phyloP scores from a whole-genome alignment of 140 eudicot species.

The Ambrosia hybrid region DNA sequence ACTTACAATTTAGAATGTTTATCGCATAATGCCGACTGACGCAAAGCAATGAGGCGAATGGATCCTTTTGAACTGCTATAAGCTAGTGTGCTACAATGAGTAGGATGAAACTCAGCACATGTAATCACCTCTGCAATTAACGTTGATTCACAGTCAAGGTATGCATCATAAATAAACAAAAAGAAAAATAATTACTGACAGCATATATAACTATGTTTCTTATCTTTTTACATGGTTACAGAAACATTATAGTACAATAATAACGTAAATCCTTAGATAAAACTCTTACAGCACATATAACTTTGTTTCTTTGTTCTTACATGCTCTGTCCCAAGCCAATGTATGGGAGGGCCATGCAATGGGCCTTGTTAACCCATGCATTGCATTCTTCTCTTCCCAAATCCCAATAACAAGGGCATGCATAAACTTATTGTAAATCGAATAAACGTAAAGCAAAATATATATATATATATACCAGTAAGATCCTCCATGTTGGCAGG shows the following conservation, averaged over 20 bases:
- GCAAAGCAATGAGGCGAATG: conserved; percentile 93
- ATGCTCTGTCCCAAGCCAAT: neutral
- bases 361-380: too few species aligned
- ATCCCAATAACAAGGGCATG: conserved; percentile 6
- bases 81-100: conserved; percentile 87
- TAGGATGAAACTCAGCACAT: conserved; percentile 96
- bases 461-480: conserved; percentile 78
- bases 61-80: conserved; percentile 98
- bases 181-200: neutral
- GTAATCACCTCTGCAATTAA: conserved; percentile 87
- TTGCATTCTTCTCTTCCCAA: too few species aligned
- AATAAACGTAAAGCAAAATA: conserved; percentile 6
- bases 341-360: too few species aligned
- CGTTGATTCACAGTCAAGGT: too few species aligned
- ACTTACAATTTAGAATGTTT: conserved; percentile 88
- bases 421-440: conserved; percentile 3
- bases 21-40: conserved; percentile 93
- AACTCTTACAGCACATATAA: neutral
- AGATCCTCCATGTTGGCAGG: conserved; percentile 95
- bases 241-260: neutral
- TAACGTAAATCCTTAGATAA: conserved; percentile 3
- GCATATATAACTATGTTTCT: neutral
- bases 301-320: neutral
- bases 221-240: conserved; percentile 4
- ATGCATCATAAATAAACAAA: too few species aligned